A percentile compares a stretch with the other conserved stretches of the same genome.
phyloP scores from a whole-genome alignment of 768 basidiomycete genomes.

The Lactarius vividus region DNA sequence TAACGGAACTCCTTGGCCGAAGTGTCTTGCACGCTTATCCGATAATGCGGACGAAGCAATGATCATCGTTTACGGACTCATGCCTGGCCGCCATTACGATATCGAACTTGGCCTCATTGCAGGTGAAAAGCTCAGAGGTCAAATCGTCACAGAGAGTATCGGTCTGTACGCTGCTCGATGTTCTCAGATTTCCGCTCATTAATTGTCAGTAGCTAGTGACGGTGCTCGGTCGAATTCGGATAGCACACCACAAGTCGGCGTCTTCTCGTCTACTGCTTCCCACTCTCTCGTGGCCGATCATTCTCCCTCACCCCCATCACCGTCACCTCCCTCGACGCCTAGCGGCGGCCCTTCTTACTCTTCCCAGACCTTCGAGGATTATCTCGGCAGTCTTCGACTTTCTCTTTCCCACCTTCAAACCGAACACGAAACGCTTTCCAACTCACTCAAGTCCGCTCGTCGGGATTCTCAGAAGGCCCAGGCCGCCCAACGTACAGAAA shows the following conservation, averaged over 20 bases:
- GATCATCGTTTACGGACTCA: constrained; percentile 85
- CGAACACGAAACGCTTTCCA: constrained; percentile 66
- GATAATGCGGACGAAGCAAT: constrained; percentile 84
- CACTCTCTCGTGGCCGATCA: constrained; percentile 15
- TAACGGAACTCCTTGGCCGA: constrained; percentile 75
- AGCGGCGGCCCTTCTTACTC: constrained; percentile 29
- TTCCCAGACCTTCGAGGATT: constrained; percentile 61
- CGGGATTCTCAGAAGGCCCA: constrained; percentile 83
- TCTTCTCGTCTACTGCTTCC: constrained; percentile 3
- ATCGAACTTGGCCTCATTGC: constrained; percentile 78
- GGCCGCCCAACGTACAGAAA: constrained; percentile 76
- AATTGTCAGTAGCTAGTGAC: constrained; percentile 4
- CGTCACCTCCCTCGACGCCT: constrained; percentile 25
- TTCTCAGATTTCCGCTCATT: neutral
- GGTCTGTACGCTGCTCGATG: constrained; percentile 28
- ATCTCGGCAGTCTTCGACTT: constrained; percentile 61
- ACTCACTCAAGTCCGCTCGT: constrained; percentile 72
- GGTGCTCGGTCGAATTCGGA: constrained; percentile 12
- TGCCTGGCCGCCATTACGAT: constrained; percentile 88
- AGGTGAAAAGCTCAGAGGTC: constrained; percentile 51
- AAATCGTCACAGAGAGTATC: constrained; percentile 65
- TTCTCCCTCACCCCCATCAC: constrained; percentile 27
- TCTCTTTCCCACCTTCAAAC: constrained; percentile 58
- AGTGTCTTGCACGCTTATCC: constrained; percentile 75
- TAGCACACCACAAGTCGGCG: constrained; percentile 10